Base-by-base conservation (phyloP, 768 basidiomycete genomes). In the Boletus coccyginus region DNA sequence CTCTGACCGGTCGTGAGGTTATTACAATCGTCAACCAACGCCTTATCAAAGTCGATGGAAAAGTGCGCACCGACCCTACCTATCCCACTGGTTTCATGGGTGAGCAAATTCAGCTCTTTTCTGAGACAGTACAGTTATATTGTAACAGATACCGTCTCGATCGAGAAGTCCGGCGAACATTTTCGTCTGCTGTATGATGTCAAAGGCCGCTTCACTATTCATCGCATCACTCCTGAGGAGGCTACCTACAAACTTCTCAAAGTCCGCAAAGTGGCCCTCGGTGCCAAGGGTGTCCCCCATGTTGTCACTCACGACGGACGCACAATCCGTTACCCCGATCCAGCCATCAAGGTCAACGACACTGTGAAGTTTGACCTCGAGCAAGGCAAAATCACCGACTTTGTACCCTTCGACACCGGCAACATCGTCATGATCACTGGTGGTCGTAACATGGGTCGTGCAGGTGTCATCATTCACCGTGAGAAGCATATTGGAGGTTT, bases 291-390 rank as follows among this genome's bases (percentile, higher is more conserved):
- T 66, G 94, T 99, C 47, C 97, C 97, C 52, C 87, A 95, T 81
- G 81, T 99, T 65, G 92, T 98, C 77, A 98, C 96, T 64, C 97
- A 99, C 80, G 97, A 99, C 70, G 97, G 97, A 51, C 94, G 97
- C 73, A 99, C 97, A 62, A 98, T 99, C 80, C 95, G 97, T 61
- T 99, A 98, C 80, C 96, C 97, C 65, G 97, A 99, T 76, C 97
- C 97, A 32, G 74, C 77, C 66, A 94, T 99, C 85, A 85, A 81
- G 69, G 93, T 92, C 75, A 96, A 98, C 82, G 97, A 98, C 79
- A 94, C 94, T 50, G 86, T 98, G 76, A 97, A 93, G 77, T 98
- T 90, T 73, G 97, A 98, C 77, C 79, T 99, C 60, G 91, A 93
- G 74, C 88, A 93, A 76, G 83, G 84, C 77, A 97, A 98, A 81